Evolutionary conservation across 805 yeast genomes (phyloP).

Genomic region (Candida xiaguanensis): DNA sequence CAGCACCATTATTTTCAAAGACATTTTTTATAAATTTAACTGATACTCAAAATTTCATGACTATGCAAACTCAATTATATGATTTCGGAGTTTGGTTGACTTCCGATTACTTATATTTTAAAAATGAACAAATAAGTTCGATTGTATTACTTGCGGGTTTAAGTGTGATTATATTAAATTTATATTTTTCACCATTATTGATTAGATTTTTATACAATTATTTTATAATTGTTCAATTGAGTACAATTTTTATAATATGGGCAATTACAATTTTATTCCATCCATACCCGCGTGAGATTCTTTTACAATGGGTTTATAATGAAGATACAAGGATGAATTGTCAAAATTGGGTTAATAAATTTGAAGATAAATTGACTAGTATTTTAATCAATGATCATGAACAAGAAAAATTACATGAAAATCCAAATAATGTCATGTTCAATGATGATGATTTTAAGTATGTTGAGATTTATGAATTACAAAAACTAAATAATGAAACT

Average conservation of each 20-base stretch:
- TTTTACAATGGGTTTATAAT: conserved; percentile 49
- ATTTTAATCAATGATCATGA: conserved; percentile 8
- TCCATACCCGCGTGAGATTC: conserved; percentile 47
- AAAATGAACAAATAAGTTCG: conserved; percentile 57
- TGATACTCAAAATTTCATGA: conserved; percentile 80
- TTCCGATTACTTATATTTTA: conserved; percentile 57
- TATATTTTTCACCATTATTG: conserved; percentile 25
- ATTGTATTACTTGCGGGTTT: conserved; percentile 44
- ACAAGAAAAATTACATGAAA: conserved; percentile 15
- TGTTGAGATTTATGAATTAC: conserved; percentile 69
- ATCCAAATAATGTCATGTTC: background rate
- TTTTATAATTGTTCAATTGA: conserved; percentile 24
- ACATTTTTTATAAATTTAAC: conserved; percentile 78
- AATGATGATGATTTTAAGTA: conserved; percentile 30
- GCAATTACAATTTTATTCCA: conserved; percentile 36
- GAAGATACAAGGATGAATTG: conserved; percentile 61
- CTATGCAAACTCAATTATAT: conserved; percentile 57
- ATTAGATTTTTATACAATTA: conserved; percentile 27
- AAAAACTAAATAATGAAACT: conserved; percentile 42
- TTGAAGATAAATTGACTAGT: conserved; percentile 38
- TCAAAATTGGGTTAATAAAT: conserved; percentile 44
- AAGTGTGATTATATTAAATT: conserved; percentile 15
- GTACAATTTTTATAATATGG: conserved; percentile 49
- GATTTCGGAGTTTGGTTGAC: conserved; percentile 52
- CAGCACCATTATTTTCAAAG: conserved; percentile 73